These are phyloP conservation scores for Cladorrhinum samala DNA, from an alignment of 495 filamentous ascomycete species.

Conservation along the genomic window DNA sequence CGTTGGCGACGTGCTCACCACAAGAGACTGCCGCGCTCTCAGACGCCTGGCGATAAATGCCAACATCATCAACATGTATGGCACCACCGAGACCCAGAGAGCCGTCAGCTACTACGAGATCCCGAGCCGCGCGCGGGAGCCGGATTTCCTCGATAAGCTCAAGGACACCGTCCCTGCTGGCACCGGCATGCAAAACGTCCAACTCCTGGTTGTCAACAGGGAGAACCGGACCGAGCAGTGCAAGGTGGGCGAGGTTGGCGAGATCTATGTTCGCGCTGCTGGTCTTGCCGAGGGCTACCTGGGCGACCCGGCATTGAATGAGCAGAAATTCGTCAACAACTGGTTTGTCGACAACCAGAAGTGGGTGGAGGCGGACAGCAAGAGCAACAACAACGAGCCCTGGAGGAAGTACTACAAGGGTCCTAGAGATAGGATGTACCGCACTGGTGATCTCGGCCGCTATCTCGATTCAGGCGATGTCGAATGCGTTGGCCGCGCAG, in stretches of 20 bases:
- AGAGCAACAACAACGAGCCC: constrained; percentile 49
- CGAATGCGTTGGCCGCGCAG: constrained; percentile 70
- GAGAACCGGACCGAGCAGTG: constrained; percentile 68
- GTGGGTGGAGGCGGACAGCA: constrained; percentile 63
- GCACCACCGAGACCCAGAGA: constrained; percentile 84
- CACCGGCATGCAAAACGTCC: constrained; percentile 87
- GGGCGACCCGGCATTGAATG: constrained; percentile 60
- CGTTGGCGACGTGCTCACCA: constrained; percentile 88
- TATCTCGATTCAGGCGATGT: constrained; percentile 70
- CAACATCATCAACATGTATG: constrained; percentile 84
- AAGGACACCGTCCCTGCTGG: constrained; percentile 81
- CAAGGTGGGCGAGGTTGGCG: constrained; percentile 73
- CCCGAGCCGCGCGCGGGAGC: constrained; percentile 60
- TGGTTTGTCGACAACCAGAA: constrained; percentile 76
- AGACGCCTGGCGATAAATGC: constrained; percentile 73
- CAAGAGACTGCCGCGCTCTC: constrained; percentile 74
- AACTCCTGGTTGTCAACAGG: constrained; percentile 83
- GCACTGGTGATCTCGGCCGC: constrained; percentile 73
- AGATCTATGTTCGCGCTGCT: constrained; percentile 83
- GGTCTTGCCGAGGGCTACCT: constrained; percentile 89
- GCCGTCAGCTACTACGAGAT: constrained; percentile 86
- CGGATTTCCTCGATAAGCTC: constrained; percentile 62
- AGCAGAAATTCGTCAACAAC: constrained; percentile 77
- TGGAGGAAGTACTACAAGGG: constrained; percentile 81
- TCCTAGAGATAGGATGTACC: constrained; percentile 79